These are phyloP conservation scores for Phanerodontia chrysosporium DNA, from an alignment of 768 basidiomycete species.

Conservation along the genomic window DNA sequence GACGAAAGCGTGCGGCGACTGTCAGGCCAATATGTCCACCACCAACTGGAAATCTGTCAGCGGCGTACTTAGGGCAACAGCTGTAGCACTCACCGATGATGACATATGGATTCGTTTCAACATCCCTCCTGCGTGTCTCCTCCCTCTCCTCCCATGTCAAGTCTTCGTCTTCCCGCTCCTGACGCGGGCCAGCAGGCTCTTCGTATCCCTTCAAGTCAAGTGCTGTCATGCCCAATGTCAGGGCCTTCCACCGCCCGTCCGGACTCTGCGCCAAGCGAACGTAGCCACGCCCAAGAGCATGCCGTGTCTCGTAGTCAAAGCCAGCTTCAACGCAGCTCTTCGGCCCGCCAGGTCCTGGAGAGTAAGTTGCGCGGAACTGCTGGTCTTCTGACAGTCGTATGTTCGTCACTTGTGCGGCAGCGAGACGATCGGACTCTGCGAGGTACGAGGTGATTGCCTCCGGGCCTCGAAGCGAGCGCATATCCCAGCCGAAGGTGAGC, in stretches of 20 bases:
- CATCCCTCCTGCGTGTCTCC: not conserved
- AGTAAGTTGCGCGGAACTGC: conserved; percentile 14
- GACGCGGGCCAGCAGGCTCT: conserved; percentile 23
- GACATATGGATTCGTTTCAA: not conserved
- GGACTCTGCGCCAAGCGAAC: conserved; percentile 27
- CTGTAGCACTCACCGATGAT: not conserved
- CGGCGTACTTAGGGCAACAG: too few relatives aligned
- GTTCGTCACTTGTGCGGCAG: conserved; percentile 5
- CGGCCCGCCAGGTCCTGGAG: conserved; percentile 16
- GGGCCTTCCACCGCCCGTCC: conserved; percentile 31
- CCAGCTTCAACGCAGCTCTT: conserved; percentile 28
- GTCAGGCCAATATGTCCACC: conserved; percentile 40
- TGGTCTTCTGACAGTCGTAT: conserved; percentile 24
- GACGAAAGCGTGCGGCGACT: conserved; percentile 37
- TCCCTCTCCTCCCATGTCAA: not conserved
- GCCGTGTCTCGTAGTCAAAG: conserved; percentile 33
- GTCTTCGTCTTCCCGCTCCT: not conserved
- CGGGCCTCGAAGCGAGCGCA: conserved; percentile 32
- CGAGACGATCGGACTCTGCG: not conserved
- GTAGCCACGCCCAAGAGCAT: conserved; percentile 31
- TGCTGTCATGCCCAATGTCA: conserved; percentile 30
- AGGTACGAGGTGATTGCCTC: conserved; percentile 30
- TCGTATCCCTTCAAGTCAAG: conserved; percentile 32
- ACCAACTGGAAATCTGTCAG: conserved; percentile 29
- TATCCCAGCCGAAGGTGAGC: conserved; percentile 41